Evolutionary conservation across 2,329 filamentous ascomycete species (phyloP), one percentile per base, ranked within the genome.

Genomic region (Pseudogymnoascus verrucosus): DNA sequence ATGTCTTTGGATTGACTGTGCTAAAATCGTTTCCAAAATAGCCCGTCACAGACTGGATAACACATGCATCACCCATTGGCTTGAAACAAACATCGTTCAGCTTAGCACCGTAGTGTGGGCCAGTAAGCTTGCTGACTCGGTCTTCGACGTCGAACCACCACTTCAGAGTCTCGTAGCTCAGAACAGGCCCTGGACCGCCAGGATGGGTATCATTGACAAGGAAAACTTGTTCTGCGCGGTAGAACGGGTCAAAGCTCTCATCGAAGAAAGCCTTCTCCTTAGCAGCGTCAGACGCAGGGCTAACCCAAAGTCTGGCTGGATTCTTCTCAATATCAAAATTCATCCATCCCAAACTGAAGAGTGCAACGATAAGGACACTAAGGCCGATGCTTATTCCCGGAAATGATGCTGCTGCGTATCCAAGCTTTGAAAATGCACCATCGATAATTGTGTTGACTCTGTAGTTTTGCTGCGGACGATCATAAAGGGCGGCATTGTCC

Each of bases 91-190:
- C 84, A 72, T 98, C 90, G 26, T 91, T 80, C 2, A 99, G 80
- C 0, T 83, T 88, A 62, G 89, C 83, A 5, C 85, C 88, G 62
- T 84, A 86, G 19, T 86, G 79, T 12, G 84, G 73, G 2, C 92
- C 91, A 73, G 89, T 89, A 63, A 96, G 82, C 42, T 84, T 81
- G 64, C 83, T 82, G 37, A 98, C 85, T 60, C 88, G 87, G 68
- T 86, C 84, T 74, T 99, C 95, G 1, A 98, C 87, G 66, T 87
- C 90, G 72, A 95, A 90, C 95, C 93, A 98, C 95, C 95, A 99
- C 26, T 82, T 79, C 8, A 99, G 80, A 0, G 90, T 97, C 7
- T 97, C 91, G 68, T 96, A 95, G 74, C 85, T 92, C 64, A 99
- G 78, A 1, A 98, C 91, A 0, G 91, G 90, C 0, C 89, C 87